phyloP scores from a whole-genome alignment of 371 early-diverging fungal species.

The Syncephalastrum monosporum region DNA sequence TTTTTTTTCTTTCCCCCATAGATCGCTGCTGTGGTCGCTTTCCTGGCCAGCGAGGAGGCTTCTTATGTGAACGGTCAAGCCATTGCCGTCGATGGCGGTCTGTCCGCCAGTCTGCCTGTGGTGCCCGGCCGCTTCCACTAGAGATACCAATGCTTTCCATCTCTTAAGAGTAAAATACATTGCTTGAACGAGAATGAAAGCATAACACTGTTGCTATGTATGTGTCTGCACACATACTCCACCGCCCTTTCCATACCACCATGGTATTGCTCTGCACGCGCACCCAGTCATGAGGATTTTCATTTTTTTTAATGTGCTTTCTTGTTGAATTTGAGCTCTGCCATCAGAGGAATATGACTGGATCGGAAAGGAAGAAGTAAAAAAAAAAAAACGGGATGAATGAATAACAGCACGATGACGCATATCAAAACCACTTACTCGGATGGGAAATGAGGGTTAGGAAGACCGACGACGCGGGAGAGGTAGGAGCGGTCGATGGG shows the following conservation, averaged over 20 bases:
- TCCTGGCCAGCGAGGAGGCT: constrained; percentile 57
- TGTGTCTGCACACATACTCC: too few relatives aligned
- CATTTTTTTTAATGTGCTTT: neutral
- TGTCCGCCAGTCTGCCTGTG: constrained; percentile 47
- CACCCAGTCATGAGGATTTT: too few relatives aligned
- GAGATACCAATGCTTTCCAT: neutral
- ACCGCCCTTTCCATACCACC: too few relatives aligned
- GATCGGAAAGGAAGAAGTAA: neutral
- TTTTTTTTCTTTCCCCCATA: constrained; percentile 1
- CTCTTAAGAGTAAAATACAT: too few relatives aligned
- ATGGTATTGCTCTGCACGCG: too few relatives aligned
- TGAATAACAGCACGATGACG: neutral
- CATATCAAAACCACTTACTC: constrained; percentile 51
- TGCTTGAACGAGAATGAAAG: too few relatives aligned
- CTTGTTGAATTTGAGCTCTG: constrained; percentile 9
- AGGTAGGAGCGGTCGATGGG: constrained; percentile 78
- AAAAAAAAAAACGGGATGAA: neutral
- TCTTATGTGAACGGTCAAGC: constrained; percentile 59
- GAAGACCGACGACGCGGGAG: constrained; percentile 80
- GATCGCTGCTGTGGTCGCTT: constrained; percentile 52
- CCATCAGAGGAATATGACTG: constrained; percentile 8
- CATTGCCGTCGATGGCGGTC: constrained; percentile 56
- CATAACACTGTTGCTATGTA: too few relatives aligned
- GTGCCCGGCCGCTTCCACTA: constrained; percentile 28
- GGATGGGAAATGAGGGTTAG: constrained; percentile 84